phyloP scores from a whole-genome alignment of 805 yeast species.

The Ogataea methanolica region DNA sequence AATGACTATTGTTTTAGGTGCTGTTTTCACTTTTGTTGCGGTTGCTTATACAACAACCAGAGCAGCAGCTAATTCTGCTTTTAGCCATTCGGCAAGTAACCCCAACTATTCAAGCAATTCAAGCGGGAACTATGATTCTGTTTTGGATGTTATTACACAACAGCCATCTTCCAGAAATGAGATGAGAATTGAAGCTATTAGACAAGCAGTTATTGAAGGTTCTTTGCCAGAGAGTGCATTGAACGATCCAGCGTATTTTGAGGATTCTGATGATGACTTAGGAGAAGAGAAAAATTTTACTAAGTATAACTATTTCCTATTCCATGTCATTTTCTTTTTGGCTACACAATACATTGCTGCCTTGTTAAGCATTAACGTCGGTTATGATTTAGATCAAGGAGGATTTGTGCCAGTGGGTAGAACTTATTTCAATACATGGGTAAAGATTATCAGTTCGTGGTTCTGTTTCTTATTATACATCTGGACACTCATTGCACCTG shows the following conservation, averaged over 20 bases:
- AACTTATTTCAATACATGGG: conserved; percentile 93
- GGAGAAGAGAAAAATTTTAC: conserved; percentile 63
- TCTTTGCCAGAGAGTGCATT: conserved; percentile 91
- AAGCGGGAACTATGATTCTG: conserved; percentile 37
- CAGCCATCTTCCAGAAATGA: conserved; percentile 55
- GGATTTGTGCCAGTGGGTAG: conserved; percentile 96
- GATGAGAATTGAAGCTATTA: conserved; percentile 80
- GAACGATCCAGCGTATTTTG: conserved; percentile 62
- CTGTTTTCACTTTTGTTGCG: conserved; percentile 89
- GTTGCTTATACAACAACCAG: conserved; percentile 96
- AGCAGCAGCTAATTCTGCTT: conserved; percentile 82
- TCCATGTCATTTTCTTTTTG: conserved; percentile 86
- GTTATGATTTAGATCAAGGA: conserved; percentile 76
- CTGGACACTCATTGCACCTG: conserved; percentile 92
- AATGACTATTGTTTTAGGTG: conserved; percentile 82
- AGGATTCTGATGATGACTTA: conserved; percentile 36
- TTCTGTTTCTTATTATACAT: conserved; percentile 78
- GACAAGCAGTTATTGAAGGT: conserved; percentile 95
- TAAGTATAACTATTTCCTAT: conserved; percentile 78
- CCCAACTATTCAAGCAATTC: conserved; percentile 14
- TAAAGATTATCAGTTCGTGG: conserved; percentile 90
- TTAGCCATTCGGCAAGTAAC: conserved; percentile 34
- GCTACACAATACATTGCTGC: conserved; percentile 98
- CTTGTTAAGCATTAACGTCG: conserved; percentile 84
- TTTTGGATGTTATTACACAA: conserved; percentile 37